Evolutionary conservation across 2,329 filamentous ascomycete genomes (phyloP).

Genomic region (Calycina herbarum): DNA sequence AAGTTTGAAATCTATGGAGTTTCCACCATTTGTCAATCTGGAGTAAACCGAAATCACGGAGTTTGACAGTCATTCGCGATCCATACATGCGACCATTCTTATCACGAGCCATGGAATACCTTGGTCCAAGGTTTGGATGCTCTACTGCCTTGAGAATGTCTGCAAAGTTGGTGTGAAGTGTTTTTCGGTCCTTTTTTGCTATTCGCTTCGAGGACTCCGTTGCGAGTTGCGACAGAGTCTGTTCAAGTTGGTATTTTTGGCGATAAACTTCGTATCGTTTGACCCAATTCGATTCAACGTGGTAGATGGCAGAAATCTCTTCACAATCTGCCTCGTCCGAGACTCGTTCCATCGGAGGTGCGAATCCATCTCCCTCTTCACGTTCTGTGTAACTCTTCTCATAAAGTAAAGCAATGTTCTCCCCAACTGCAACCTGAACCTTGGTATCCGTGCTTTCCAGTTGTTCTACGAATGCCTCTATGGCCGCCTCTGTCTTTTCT

Average conservation of each 20-base stretch:
- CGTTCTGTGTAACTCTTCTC: conserved; percentile 57
- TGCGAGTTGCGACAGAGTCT: conserved; percentile 59
- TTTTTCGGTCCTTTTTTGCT: conserved; percentile 66
- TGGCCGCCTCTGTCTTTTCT: conserved; percentile 60
- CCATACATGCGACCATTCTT: conserved; percentile 61
- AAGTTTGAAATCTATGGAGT: conserved; percentile 59
- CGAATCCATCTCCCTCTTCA: conserved; percentile 45
- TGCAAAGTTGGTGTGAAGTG: conserved; percentile 64
- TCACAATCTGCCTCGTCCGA: conserved; percentile 38
- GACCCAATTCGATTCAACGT: conserved; percentile 44
- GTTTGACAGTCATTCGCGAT: conserved; percentile 60
- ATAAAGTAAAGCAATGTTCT: conserved; percentile 70
- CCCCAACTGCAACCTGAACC: conserved; percentile 69
- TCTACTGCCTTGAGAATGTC: conserved; percentile 67
- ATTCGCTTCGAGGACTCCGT: conserved; percentile 60
- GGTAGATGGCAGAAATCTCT: conserved; percentile 1
- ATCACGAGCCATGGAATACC: conserved; percentile 64
- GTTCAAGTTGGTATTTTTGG: conserved; percentile 59
- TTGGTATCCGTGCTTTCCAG: conserved; percentile 60
- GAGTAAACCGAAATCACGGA: conserved; percentile 59
- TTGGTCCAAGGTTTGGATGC: conserved; percentile 64
- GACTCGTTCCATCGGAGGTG: conserved; percentile 43
- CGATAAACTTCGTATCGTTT: conserved; percentile 70
- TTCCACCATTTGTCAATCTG: conserved; percentile 75
- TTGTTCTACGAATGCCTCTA: conserved; percentile 70